Percentiles rank a stretch among this genome's conserved stretches.
These are phyloP conservation scores for Curvularia eragrostidis DNA, from an alignment of 2,329 filamentous ascomycete genomes.

Conservation along the genomic window DNA sequence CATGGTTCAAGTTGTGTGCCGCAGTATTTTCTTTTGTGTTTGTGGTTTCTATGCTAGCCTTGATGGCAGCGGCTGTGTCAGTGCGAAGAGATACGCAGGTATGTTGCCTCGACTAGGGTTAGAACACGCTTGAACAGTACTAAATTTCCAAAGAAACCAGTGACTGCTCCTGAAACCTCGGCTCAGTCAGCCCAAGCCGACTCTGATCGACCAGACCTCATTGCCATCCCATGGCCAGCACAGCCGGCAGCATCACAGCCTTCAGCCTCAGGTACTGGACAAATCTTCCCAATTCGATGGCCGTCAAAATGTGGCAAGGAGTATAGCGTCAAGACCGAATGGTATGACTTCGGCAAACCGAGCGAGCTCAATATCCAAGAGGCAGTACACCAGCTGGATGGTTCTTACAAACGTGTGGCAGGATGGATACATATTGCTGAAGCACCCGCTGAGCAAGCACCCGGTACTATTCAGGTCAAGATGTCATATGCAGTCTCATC, in stretches of 20 bases:
- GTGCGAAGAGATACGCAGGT: conserved; percentile 31
- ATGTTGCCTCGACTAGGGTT: not conserved
- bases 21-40: conserved; percentile 31
- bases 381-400: conserved; percentile 41
- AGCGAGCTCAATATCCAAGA: conserved; percentile 39
- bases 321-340: conserved; percentile 43
- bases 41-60: conserved; percentile 33
- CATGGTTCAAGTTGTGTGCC: conserved; percentile 31
- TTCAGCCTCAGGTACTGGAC: conserved; percentile 16
- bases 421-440: conserved; percentile 51
- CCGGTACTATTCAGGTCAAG: conserved; percentile 46
- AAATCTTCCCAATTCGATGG: conserved; percentile 47
- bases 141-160: conserved; percentile 15
- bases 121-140: not conserved
- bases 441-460: conserved; percentile 44
- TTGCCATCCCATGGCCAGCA: conserved; percentile 26
- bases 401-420: conserved; percentile 42
- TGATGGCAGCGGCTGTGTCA: conserved; percentile 26
- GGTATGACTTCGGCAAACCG: conserved; percentile 36
- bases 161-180: conserved; percentile 8
- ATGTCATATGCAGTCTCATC: conserved; percentile 49
- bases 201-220: conserved; percentile 15
- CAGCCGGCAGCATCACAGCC: conserved; percentile 19
- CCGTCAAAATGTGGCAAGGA: conserved; percentile 43
- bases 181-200: conserved; percentile 24